Percentiles rank a stretch among this genome's conserved stretches.
These are phyloP conservation scores for Sclerotinia minor DNA, from an alignment of 2,329 filamentous ascomycete species.

Conservation along the genomic window DNA sequence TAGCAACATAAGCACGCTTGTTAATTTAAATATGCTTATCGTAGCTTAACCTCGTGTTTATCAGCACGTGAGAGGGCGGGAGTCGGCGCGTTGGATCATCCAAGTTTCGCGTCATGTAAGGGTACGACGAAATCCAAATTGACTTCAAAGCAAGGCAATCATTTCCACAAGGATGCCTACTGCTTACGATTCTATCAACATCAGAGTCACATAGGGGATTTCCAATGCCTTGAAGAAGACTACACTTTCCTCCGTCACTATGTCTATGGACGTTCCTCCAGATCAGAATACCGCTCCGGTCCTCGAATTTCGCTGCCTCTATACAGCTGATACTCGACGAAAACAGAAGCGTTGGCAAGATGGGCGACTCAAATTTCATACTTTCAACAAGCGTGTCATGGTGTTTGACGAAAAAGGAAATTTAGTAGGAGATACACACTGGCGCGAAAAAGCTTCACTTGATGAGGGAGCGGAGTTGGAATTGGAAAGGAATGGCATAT, in stretches of 20 bases:
- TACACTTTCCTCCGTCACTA: conserved; percentile 24
- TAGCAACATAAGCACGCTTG: not conserved
- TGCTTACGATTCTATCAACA: not conserved
- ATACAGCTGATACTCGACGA: conserved; percentile 78
- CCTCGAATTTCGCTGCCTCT: conserved; percentile 81
- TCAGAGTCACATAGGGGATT: conserved; percentile 24
- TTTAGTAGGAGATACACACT: conserved; percentile 82
- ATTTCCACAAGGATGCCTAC: not conserved
- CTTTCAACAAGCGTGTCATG: conserved; percentile 89
- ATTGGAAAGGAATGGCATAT: conserved; percentile 70
- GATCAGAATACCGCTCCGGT: conserved; percentile 66
- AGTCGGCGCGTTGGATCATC: conserved; percentile 13
- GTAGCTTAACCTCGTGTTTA: not conserved
- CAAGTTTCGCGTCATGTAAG: conserved; percentile 14
- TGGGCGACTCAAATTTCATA: conserved; percentile 82
- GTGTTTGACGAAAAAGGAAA: conserved; percentile 81
- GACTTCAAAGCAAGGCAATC: not conserved
- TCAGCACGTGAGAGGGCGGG: conserved; percentile 13
- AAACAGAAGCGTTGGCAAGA: conserved; percentile 96
- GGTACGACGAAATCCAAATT: not conserved
- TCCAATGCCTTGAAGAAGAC: conserved; percentile 24
- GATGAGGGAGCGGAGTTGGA: conserved; percentile 80
- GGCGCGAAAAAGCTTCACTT: conserved; percentile 67
- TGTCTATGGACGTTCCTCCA: conserved; percentile 33
- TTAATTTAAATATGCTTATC: not conserved